These are phyloP conservation scores for Wickerhamiella dianesei DNA, from an alignment of 805 yeast genomes.

Conservation along the genomic window DNA sequence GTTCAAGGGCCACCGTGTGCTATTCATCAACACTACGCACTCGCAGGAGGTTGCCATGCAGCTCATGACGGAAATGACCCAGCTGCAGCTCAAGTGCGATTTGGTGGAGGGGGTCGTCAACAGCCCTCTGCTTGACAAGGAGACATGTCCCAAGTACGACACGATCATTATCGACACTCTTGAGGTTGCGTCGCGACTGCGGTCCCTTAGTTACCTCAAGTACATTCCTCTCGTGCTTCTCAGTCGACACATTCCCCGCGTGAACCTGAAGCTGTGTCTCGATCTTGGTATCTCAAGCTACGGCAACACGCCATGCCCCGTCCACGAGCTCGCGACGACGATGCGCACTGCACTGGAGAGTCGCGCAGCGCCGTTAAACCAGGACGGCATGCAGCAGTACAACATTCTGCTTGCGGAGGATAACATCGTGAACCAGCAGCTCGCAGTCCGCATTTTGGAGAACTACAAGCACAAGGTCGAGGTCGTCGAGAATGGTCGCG, in stretches of 20 bases:
- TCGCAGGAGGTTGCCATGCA: conserved; percentile 36
- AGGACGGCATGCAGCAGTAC: conserved; percentile 65
- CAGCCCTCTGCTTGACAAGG: conserved; percentile 34
- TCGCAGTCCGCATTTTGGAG: conserved; percentile 73
- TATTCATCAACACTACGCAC: conserved; percentile 58
- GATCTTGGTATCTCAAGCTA: conserved; percentile 79
- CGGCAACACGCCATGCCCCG: conserved; percentile 79
- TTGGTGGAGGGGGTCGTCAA: conserved; percentile 39
- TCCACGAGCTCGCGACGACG: conserved; percentile 68
- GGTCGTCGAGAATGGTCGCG: conserved; percentile 76
- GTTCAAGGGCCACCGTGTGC: conserved; percentile 53
- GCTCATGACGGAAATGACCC: conserved; percentile 37
- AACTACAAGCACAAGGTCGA: conserved; percentile 74
- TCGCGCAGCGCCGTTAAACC: conserved; percentile 63
- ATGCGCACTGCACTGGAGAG: conserved; percentile 76
- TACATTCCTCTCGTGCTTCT: conserved; percentile 72
- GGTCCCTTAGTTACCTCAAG: conserved; percentile 62
- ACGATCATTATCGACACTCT: conserved; percentile 72
- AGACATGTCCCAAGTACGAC: conserved; percentile 41
- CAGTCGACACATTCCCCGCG: conserved; percentile 60
- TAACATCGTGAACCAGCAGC: conserved; percentile 72
- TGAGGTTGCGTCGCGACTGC: conserved; percentile 55
- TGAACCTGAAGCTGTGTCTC: conserved; percentile 68
- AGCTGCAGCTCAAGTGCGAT: conserved; percentile 48
- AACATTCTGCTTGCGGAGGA: conserved; percentile 74